phyloP scores from a whole-genome alignment of 306 rosid genomes.

The Comarum palustre region DNA sequence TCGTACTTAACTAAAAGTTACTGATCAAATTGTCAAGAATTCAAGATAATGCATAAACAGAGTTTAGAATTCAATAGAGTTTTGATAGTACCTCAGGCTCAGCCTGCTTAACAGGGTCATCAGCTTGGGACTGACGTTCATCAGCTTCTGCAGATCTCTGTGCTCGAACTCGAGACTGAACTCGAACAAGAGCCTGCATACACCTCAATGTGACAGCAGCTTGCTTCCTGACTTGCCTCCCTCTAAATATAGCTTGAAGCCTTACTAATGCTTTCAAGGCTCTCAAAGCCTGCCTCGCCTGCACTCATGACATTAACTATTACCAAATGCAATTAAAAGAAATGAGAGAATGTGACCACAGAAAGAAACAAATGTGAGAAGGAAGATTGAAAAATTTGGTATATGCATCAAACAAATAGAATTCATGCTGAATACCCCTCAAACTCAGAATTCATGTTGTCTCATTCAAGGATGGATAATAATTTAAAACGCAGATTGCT shows the following conservation, averaged over 20 bases:
- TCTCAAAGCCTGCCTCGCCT: conserved; percentile 85
- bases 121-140: conserved; percentile 32
- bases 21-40: neutral
- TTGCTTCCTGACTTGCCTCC: conserved; percentile 77
- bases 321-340: neutral
- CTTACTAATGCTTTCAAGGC: conserved; percentile 86
- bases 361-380: neutral
- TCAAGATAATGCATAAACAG: neutral
- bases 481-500: neutral
- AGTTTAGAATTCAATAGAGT: neutral
- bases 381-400: neutral
- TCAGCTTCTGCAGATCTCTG: conserved; percentile 39
- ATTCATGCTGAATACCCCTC: neutral
- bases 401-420: neutral
- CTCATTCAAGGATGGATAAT: neutral
- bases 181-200: conserved; percentile 92
- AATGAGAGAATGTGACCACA: neutral
- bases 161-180: conserved; percentile 64
- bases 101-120: conserved; percentile 64
- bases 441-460: conserved; percentile 2
- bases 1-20: neutral
- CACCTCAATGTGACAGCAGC: conserved; percentile 86
- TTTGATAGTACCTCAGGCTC: conserved; percentile 57
- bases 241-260: conserved; percentile 86
- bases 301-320: conserved; percentile 3